Percentiles rank a stretch among this genome's conserved stretches.
phyloP scores from a whole-genome alignment of 2,329 filamentous ascomycete species.

The Cladosporium cucumerinum region DNA sequence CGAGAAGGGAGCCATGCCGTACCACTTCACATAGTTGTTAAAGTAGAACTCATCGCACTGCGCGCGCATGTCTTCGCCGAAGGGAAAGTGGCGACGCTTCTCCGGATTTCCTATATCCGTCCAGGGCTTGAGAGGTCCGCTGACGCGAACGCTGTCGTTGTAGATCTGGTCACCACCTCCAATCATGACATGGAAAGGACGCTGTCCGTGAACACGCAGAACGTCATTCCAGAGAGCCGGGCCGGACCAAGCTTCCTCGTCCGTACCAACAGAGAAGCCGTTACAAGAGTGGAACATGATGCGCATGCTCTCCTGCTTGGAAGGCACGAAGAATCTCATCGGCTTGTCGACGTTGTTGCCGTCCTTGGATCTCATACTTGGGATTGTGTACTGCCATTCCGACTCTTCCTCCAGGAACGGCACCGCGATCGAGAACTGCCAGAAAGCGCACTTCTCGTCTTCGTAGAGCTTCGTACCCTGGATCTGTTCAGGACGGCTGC shows the following conservation, averaged over 20 bases:
- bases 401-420: slow-evolving; percentile 70
- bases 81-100: slow-evolving; percentile 60
- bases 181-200: slow-evolving; percentile 68
- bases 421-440: slow-evolving; percentile 56
- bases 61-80: slow-evolving; percentile 59
- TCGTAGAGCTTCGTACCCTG: slow-evolving; percentile 57
- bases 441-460: slow-evolving; percentile 57
- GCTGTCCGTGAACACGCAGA: slow-evolving; percentile 55
- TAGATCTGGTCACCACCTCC: slow-evolving; percentile 88
- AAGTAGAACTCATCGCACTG: slow-evolving; percentile 62
- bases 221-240: slow-evolving; percentile 62
- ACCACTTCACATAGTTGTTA: slow-evolving; percentile 63
- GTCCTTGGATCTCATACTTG: slow-evolving; percentile 51
- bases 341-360: slow-evolving; percentile 26
- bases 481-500: slow-evolving; percentile 27
- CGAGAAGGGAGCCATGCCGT: slow-evolving; percentile 63
- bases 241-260: slow-evolving; percentile 60
- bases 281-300: slow-evolving; percentile 70
- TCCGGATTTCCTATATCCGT: slow-evolving; percentile 59
- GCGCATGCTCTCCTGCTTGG: slow-evolving; percentile 61
- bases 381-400: slow-evolving; percentile 74
- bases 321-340: slow-evolving; percentile 57
- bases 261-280: slow-evolving; percentile 64
- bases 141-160: slow-evolving; percentile 75
- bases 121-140: slow-evolving; percentile 71